Conservation (phyloP, 1,284 basidiomycete genomes). For the Pyrrhoderma noxium region DNA sequence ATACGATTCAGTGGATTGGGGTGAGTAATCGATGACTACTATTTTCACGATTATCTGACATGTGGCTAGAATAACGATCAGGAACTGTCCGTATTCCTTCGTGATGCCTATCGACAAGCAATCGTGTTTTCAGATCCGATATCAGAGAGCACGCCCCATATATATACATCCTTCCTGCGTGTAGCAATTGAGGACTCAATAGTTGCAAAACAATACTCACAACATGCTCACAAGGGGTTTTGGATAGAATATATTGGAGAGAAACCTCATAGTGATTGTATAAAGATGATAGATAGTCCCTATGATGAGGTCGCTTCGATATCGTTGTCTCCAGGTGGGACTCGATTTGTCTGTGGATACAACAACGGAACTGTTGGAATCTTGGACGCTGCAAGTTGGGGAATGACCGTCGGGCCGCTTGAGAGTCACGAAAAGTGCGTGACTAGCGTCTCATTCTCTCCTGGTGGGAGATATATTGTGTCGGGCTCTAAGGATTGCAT, state of each 20-base stretch:
- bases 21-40: background rate
- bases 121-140: background rate
- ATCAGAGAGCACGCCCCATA: background rate
- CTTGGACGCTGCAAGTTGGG: slow-evolving; percentile 19
- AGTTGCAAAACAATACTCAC: background rate
- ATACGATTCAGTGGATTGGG: background rate
- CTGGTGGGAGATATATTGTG: slow-evolving; percentile 19
- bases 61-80: background rate
- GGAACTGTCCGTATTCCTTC: too few species aligned
- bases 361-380: slow-evolving; percentile 14
- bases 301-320: background rate
- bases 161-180: background rate
- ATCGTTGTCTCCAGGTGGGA: slow-evolving; percentile 20
- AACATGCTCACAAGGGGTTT: too few species aligned
- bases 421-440: slow-evolving; percentile 6
- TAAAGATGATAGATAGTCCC: background rate
- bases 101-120: background rate
- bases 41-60: background rate
- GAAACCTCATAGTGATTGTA: too few species aligned
- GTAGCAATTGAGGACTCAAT: background rate
- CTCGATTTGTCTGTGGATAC: slow-evolving; percentile 19
- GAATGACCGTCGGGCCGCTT: slow-evolving; percentile 1
- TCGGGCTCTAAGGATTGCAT: slow-evolving; percentile 18
- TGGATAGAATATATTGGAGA: too few species aligned
- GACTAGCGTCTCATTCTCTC: slow-evolving; percentile 14